Percentiles rank a stretch among this genome's conserved stretches.
phyloP scores from a whole-genome alignment of 2,329 filamentous ascomycete species.

The Aureobasidium sp. region DNA sequence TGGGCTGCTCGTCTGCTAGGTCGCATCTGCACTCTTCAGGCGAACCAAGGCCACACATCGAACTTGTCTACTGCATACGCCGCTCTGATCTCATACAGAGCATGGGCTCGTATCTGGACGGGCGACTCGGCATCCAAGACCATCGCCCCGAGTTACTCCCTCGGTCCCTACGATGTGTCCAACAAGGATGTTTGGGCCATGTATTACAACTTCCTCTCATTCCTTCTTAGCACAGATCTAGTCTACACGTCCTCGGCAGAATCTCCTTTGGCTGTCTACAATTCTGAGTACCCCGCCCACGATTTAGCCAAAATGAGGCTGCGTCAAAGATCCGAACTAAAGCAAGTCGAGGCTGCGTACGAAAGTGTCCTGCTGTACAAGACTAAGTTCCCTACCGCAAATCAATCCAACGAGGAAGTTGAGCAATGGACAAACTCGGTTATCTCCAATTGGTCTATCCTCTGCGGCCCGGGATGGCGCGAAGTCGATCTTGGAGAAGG shows the following conservation, averaged over 20 bases:
- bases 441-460: conserved; percentile 73
- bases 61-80: conserved; percentile 22
- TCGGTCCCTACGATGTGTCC: conserved; percentile 32
- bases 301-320: conserved; percentile 23
- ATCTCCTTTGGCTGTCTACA: conserved; percentile 18
- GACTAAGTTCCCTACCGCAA: conserved; percentile 75
- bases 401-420: conserved; percentile 67
- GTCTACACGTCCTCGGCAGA: conserved; percentile 36
- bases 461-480: conserved; percentile 72
- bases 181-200: conserved; percentile 69
- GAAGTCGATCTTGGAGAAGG: conserved; percentile 74
- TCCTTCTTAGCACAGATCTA: conserved; percentile 59
- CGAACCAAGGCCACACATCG: conserved; percentile 41
- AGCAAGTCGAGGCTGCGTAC: conserved; percentile 69
- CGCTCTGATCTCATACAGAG: conserved; percentile 41
- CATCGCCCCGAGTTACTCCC: conserved; percentile 26
- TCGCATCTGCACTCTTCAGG: conserved; percentile 62
- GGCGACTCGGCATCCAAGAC: background rate
- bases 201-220: conserved; percentile 73
- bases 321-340: conserved; percentile 63
- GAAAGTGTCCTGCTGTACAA: conserved; percentile 70
- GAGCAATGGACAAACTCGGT: conserved; percentile 74
- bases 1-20: conserved; percentile 75
- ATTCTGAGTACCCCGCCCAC: conserved; percentile 13
- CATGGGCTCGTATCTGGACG: conserved; percentile 61